A percentile compares a stretch with the other conserved stretches of the same genome.
Evolutionary conservation across 768 basidiomycete species (phyloP).

Genomic region (Boletus sp.): DNA sequence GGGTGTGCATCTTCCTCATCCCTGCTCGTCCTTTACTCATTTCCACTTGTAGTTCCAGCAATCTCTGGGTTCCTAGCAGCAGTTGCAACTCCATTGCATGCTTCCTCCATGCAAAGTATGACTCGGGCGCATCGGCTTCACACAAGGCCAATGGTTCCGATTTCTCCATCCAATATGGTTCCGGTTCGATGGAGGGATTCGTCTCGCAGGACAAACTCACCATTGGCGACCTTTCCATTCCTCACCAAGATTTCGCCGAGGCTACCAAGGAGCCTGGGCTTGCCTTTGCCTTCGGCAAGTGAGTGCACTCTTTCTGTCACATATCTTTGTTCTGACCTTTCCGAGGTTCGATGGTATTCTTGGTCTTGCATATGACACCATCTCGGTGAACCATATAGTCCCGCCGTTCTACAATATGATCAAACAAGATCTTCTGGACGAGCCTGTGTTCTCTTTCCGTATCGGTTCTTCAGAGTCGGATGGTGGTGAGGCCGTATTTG

Average conservation of each 20-base stretch:
- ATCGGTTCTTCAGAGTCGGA: constrained; percentile 83
- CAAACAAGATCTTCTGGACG: constrained; percentile 72
- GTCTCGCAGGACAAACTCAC: constrained; percentile 78
- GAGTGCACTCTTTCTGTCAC: constrained; percentile 27
- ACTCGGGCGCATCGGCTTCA: constrained; percentile 70
- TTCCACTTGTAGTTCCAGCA: constrained; percentile 61
- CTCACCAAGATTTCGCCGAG: constrained; percentile 86
- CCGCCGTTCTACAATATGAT: constrained; percentile 97
- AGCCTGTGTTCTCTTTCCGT: constrained; percentile 92
- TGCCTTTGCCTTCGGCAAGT: constrained; percentile 96
- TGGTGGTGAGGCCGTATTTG: constrained; percentile 88
- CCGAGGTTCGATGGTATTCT: constrained; percentile 91
- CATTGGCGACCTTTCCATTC: constrained; percentile 81
- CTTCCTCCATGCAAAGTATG: constrained; percentile 93
- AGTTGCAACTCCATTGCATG: constrained; percentile 86
- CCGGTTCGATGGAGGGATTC: constrained; percentile 95
- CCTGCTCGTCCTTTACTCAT: constrained; percentile 20
- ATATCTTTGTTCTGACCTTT: background rate
- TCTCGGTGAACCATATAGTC: constrained; percentile 86
- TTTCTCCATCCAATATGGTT: constrained; percentile 92
- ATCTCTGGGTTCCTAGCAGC: constrained; percentile 89
- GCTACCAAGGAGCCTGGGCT: constrained; percentile 95
- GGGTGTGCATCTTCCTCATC: constrained; percentile 43
- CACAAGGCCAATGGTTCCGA: constrained; percentile 87
- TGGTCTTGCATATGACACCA: constrained; percentile 93